Percentiles rank a stretch among this genome's conserved stretches.
Evolutionary conservation across 805 yeast genomes (phyloP).

Genomic region (Ogataea zsoltii): DNA sequence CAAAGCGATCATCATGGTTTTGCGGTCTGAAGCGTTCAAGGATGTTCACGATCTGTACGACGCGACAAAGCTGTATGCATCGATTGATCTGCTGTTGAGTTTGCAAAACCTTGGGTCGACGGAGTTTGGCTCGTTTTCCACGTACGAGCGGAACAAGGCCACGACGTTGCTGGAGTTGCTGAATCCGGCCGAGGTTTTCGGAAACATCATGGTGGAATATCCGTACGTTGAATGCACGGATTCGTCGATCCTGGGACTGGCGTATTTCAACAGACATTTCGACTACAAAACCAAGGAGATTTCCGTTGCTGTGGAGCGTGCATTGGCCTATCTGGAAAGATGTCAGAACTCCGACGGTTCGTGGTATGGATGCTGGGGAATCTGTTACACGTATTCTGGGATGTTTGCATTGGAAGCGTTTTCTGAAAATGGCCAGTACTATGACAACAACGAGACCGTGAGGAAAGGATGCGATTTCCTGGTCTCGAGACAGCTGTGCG

Average conservation of each 20-base stretch:
- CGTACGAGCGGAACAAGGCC: slow-evolving; percentile 86
- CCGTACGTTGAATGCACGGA: slow-evolving; percentile 99
- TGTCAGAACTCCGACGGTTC: slow-evolving; percentile 82
- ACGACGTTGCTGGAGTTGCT: slow-evolving; percentile 72
- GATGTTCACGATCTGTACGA: slow-evolving; percentile 44
- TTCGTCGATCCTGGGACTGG: slow-evolving; percentile 86
- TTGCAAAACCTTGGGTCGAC: slow-evolving; percentile 79
- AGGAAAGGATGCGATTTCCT: slow-evolving; percentile 83
- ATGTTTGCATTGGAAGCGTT: slow-evolving; percentile 98
- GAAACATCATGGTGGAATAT: slow-evolving; percentile 97
- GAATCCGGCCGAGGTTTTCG: slow-evolving; percentile 97
- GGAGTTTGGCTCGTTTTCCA: slow-evolving; percentile 89
- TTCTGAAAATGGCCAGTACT: slow-evolving; percentile 62
- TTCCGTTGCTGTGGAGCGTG: slow-evolving; percentile 66
- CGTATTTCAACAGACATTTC: slow-evolving; percentile 68
- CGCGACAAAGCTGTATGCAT: slow-evolving; percentile 56
- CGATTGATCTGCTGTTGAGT: slow-evolving; percentile 71
- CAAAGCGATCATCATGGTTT: slow-evolving; percentile 92
- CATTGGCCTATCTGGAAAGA: slow-evolving; percentile 66
- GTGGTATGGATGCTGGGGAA: slow-evolving; percentile 99
- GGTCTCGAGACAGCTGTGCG: slow-evolving; percentile 68
- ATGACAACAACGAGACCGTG: slow-evolving; percentile 62
- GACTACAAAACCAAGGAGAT: slow-evolving; percentile 69
- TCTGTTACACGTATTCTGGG: slow-evolving; percentile 91
- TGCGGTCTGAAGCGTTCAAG: slow-evolving; percentile 54